Evolutionary conservation across 495 filamentous ascomycete species (phyloP).

Genomic region (Aspergillus leporis): DNA sequence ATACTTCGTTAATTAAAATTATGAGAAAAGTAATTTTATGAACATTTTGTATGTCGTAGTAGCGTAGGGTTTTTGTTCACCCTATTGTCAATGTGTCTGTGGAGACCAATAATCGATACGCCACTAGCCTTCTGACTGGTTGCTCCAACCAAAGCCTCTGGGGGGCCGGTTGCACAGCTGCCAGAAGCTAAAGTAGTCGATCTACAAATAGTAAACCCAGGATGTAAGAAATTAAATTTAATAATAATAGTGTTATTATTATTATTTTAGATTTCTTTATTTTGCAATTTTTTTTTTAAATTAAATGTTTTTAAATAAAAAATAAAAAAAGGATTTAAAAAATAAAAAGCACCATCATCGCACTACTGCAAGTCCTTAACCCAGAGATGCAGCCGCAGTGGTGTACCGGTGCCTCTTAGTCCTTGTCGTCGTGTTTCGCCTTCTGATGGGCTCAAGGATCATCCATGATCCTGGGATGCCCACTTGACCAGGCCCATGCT

Average conservation of each 20-base stretch:
- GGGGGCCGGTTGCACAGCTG: conserved; percentile 13
- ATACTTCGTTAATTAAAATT: conserved; percentile 1
- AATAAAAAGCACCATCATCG: conserved; percentile 15
- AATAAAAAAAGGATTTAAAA: conserved; percentile 10
- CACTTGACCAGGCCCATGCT: not conserved
- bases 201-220: conserved; percentile 21
- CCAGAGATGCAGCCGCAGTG: conserved; percentile 20
- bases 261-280: not conserved
- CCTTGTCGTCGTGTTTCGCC: conserved; percentile 27
- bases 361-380: conserved; percentile 21
- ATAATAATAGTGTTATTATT: conserved; percentile 1
- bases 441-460: conserved; percentile 36
- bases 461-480: conserved; percentile 32
- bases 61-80: not conserved
- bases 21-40: not conserved
- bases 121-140: conserved; percentile 17
- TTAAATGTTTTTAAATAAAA: not conserved
- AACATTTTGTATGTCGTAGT: not conserved
- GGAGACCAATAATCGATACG: conserved; percentile 23
- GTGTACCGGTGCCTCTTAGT: conserved; percentile 20
- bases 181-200: conserved; percentile 19
- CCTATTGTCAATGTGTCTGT: conserved; percentile 1
- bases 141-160: conserved; percentile 17
- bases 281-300: not conserved
- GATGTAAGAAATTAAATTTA: conserved; percentile 6